Evolutionary conservation across 441 rosid species (phyloP), one percentile per base, ranked within the genome.

Genomic region (Biscutella laevigata): DNA sequence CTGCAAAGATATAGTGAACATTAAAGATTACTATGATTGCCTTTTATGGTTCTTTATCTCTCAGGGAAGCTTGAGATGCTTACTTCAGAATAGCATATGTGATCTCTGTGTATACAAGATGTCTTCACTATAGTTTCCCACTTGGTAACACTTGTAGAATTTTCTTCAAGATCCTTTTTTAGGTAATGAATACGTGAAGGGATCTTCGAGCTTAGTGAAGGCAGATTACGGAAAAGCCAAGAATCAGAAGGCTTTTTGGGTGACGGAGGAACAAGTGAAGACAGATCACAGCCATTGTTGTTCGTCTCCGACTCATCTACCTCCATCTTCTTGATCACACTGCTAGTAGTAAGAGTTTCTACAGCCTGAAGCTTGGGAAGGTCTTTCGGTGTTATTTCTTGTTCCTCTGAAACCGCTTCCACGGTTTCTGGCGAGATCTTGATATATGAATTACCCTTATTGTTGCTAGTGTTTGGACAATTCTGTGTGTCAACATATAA

Each of bases 101-200:
- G 67, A 61, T 67, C 63, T 11, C 63, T 48, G 37, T 61, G 48
- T 0, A 7, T 34, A 49, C 21, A 48, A 16, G 71, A 61, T 34
- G 71, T 67, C 43, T 92, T 92, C 27, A 92, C 96, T 55, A 92
- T 92, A 35, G 83, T 88, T 70, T 88, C 98, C 98, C 98, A 92
- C 73, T 77, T 92, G 70, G 89, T 41, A 32, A 54, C 26, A 46
- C 43, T 47, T 42, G 54, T 49, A 38, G 67, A 56, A 60, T 54
- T 36, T 34, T 61, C 68, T 56, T 55, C 72, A 4, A 72, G 35
- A 56, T 73, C 76, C 59, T 60, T 77, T 62, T 64, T 66, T 14
- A 55, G 72, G 54, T 66, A 34, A 53, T 71, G 65, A 26, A 38
- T 67, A 0, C 74, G 67, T 41, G 74, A 66, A 15, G 77, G 55